phyloP scores from a whole-genome alignment of 2,329 filamentous ascomycete genomes.

The Amylocarpus encephaloides region DNA sequence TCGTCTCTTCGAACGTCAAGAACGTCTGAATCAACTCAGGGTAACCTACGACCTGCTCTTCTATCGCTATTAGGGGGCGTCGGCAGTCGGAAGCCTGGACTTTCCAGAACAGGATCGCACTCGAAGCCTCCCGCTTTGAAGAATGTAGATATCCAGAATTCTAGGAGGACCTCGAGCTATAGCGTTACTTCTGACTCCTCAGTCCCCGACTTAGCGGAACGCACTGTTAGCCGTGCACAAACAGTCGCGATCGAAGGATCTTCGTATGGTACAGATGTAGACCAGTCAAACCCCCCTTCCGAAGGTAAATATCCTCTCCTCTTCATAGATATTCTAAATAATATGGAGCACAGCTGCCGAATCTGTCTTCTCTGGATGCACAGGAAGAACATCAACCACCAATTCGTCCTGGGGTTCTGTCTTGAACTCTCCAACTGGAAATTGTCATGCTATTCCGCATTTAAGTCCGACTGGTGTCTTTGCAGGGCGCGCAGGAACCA shows the following conservation, averaged over 20 bases:
- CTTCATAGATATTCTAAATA: neutral
- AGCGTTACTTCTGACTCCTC: constrained; percentile 15
- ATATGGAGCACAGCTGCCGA: constrained; percentile 30
- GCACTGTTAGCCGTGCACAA: constrained; percentile 9
- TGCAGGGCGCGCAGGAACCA: constrained; percentile 37
- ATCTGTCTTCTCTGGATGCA: constrained; percentile 42
- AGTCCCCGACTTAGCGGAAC: constrained; percentile 7
- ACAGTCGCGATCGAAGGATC: constrained; percentile 9
- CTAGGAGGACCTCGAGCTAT: constrained; percentile 16
- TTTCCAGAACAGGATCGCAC: constrained; percentile 6
- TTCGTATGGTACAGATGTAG: constrained; percentile 9
- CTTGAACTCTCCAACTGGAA: constrained; percentile 25
- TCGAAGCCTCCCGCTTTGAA: constrained; percentile 4
- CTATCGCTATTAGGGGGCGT: constrained; percentile 29
- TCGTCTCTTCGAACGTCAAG: constrained; percentile 18
- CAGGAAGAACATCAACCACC: constrained; percentile 32
- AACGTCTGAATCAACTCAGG: constrained; percentile 13
- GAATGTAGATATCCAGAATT: constrained; percentile 9
- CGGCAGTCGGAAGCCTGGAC: constrained; percentile 27
- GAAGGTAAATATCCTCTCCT: constrained; percentile 16
- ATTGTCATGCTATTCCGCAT: constrained; percentile 32
- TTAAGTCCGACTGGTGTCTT: constrained; percentile 39
- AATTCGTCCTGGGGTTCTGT: constrained; percentile 32
- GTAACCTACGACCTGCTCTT: constrained; percentile 8
- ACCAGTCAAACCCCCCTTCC: constrained; percentile 15